Conservation (phyloP, 352 stramenopile species). For the Pythium guiyangense region DNA sequence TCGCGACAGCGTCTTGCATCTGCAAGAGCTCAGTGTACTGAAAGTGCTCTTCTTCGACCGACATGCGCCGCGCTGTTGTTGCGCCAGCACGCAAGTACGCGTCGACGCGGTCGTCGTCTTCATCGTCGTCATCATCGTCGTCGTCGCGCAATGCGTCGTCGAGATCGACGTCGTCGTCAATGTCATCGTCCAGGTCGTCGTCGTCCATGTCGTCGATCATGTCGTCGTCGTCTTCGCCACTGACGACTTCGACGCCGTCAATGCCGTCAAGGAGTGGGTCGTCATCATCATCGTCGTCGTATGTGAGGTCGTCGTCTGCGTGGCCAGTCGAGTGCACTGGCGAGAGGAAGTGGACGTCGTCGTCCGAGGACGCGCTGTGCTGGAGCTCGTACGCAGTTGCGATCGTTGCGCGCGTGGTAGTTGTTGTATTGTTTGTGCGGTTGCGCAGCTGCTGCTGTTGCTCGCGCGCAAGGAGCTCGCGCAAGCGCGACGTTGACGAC, state of each 20-base stretch:
- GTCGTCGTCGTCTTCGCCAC: conserved; percentile 20
- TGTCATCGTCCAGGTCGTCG: conserved; percentile 19
- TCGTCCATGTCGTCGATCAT: conserved; percentile 14
- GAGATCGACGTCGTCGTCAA: conserved; percentile 22
- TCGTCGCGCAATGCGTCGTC: conserved; percentile 39
- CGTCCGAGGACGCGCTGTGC: conserved; percentile 13
- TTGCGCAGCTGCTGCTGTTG: background rate
- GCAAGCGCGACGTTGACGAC: background rate
- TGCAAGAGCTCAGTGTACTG: conserved; percentile 50
- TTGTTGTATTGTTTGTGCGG: too few species aligned
- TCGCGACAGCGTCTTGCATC: conserved; percentile 45
- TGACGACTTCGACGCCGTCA: conserved; percentile 15
- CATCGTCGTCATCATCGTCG: conserved; percentile 16
- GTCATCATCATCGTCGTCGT: conserved; percentile 26
- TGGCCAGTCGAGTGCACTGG: conserved; percentile 20
- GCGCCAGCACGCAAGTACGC: conserved; percentile 17
- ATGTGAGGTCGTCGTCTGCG: conserved; percentile 8
- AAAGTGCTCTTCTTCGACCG: conserved; percentile 43
- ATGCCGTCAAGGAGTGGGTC: conserved; percentile 17
- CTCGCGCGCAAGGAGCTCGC: background rate
- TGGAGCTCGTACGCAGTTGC: background rate
- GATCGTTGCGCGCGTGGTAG: conserved; percentile 6
- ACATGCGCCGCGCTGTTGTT: conserved; percentile 22
- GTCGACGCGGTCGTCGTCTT: conserved; percentile 26
- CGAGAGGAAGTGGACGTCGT: conserved; percentile 56